Evolutionary conservation across 176 grass and related monocot species (phyloP).

Genomic region (Avena eriantha): DNA sequence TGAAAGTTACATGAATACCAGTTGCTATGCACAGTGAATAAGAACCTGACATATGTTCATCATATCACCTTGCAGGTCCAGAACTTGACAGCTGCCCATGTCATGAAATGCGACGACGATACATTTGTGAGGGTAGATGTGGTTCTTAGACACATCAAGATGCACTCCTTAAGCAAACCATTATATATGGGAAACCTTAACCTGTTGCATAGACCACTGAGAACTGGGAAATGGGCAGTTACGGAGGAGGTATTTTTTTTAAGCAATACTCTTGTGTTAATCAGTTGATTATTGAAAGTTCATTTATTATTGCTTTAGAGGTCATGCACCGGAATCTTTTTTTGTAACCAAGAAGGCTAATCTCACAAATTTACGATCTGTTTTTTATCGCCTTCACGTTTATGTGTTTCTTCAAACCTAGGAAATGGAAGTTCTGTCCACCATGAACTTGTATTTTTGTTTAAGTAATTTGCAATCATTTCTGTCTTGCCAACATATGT

Average conservation of each 20-base stretch:
- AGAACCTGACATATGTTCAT: slow-evolving; percentile 39
- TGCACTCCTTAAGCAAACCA: slow-evolving; percentile 53
- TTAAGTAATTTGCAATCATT: neutral
- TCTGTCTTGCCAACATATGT: slow-evolving; percentile 1
- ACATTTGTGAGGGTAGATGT: slow-evolving; percentile 92
- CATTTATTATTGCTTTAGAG: slow-evolving; percentile 4
- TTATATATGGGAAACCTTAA: slow-evolving; percentile 97
- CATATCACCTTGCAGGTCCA: slow-evolving; percentile 63
- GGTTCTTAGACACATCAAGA: slow-evolving; percentile 74
- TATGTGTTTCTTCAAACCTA: neutral
- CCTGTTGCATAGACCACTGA: slow-evolving; percentile 92
- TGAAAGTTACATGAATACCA: slow-evolving; percentile 9
- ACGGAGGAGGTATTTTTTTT: slow-evolving; percentile 66
- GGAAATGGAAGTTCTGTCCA: slow-evolving; percentile 1
- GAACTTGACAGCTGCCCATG: slow-evolving; percentile 73
- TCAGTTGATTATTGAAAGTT: neutral
- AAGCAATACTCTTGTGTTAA: neutral
- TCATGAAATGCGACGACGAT: slow-evolving; percentile 97
- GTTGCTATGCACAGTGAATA: slow-evolving; percentile 4
- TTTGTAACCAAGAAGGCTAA: neutral
- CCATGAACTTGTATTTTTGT: slow-evolving; percentile 12
- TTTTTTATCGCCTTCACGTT: neutral
- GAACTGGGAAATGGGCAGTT: slow-evolving; percentile 93
- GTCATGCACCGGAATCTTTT: slow-evolving; percentile 10
- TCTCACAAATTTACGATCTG: neutral